Percentiles rank a stretch among this genome's conserved stretches.
Evolutionary conservation across 2,329 filamentous ascomycete species (phyloP).

Genomic region (Cladosporium sp.): DNA sequence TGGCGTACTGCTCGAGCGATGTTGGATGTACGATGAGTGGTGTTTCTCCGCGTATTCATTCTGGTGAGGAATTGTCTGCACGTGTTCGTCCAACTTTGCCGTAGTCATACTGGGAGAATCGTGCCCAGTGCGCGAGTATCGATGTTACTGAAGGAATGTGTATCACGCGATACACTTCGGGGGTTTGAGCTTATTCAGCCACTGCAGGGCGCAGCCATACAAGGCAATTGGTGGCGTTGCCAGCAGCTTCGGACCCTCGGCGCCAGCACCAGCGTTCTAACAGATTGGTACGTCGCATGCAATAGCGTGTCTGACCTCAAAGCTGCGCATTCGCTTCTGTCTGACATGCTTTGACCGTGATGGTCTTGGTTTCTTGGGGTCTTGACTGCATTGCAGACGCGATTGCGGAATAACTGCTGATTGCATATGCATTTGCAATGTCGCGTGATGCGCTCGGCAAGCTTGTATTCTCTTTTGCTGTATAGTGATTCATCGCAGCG

Average conservation of each 20-base stretch:
- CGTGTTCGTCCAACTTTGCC: neutral
- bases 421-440: neutral
- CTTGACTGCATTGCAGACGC: neutral
- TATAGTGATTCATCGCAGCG: too few species aligned
- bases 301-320: neutral
- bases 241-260: neutral
- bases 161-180: neutral
- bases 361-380: neutral
- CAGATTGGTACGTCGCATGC: neutral
- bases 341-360: neutral
- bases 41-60: neutral
- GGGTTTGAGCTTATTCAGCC: neutral
- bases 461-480: neutral
- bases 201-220: neutral
- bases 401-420: neutral
- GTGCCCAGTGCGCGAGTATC: neutral
- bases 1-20: neutral
- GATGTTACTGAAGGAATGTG: neutral
- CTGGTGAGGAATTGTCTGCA: neutral
- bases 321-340: neutral
- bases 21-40: neutral
- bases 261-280: neutral
- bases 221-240: neutral
- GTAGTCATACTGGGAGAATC: too few species aligned
- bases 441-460: neutral